phyloP scores from a whole-genome alignment of 73 alveolate genomes.

The Paramecium octaurelia region DNA sequence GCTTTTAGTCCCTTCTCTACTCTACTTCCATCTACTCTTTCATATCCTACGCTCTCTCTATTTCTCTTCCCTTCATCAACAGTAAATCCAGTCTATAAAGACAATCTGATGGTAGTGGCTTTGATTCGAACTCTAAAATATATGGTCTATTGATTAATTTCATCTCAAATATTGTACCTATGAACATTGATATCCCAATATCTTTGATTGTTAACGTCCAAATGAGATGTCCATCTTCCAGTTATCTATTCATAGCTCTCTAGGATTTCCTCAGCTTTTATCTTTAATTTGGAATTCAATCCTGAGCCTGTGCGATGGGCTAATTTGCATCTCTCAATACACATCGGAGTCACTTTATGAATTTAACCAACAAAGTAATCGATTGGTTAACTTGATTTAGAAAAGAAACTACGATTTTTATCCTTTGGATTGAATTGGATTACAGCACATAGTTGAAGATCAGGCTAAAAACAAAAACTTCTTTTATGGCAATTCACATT shows the following conservation, averaged over 20 bases:
- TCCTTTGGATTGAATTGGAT: slow-evolving; percentile 48
- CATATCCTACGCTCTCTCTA: background rate
- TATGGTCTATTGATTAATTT: background rate
- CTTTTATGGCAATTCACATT: slow-evolving; percentile 52
- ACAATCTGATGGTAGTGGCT: slow-evolving; percentile 60
- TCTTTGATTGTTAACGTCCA: slow-evolving; percentile 33
- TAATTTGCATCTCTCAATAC: background rate
- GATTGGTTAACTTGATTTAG: background rate
- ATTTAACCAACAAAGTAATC: slow-evolving; percentile 44
- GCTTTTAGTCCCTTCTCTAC: slow-evolving; percentile 40
- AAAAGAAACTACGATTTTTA: slow-evolving; percentile 10
- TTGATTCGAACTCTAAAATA: slow-evolving; percentile 33
- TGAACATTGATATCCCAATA: slow-evolving; percentile 47
- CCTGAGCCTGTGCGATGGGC: slow-evolving; percentile 56
- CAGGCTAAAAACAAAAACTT: slow-evolving; percentile 52
- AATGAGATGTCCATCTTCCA: slow-evolving; percentile 41
- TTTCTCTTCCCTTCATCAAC: slow-evolving; percentile 35
- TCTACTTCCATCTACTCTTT: slow-evolving; percentile 60
- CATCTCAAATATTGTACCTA: background rate
- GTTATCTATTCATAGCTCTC: background rate
- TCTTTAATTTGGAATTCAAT: background rate
- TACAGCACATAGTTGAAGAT: background rate
- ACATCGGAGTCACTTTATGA: slow-evolving; percentile 32
- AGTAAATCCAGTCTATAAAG: slow-evolving; percentile 43
- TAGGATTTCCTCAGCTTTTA: background rate